Base-by-base conservation (phyloP, 768 basidiomycete genomes). In the Cystofilobasidium bisporidii region DNA sequence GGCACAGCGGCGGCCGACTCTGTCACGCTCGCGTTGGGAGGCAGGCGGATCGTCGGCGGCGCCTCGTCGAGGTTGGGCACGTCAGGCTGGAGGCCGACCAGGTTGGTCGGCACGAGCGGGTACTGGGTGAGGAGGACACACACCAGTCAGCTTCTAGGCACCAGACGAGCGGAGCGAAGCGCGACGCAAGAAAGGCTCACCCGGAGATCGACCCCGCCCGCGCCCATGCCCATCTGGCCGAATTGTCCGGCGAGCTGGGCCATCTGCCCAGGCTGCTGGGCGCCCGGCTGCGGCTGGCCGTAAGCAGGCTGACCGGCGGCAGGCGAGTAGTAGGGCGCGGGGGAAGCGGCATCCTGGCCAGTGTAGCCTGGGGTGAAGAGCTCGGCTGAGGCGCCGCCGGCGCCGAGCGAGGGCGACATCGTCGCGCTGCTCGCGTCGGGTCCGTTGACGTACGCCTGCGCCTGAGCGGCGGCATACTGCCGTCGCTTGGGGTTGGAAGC, bases 401-500 rank as follows among this genome's bases (percentile, higher is more conserved):
- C 63, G 18, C 59, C 65, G n/a, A 55, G 61, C 26, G 61, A 30
- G 36, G 61, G 56, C 28, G 66, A 60, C n/a, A 61, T 47, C 26
- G 43, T 45, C n/a, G 64, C 47, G 28, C 61, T 67, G 63, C 59
- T 70, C 12, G 60, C 59, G 28, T 65, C 74, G 45, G 56, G 75
- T 41, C 85, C 83, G 43, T 74, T 72, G 71, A 90, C 90, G 76
- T 92, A 92, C 3, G 83, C 90, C 74, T 91, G 89, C 1, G 91
- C 91, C 78, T 96, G 92, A 15, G 89, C 92, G 4, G 89, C 85
- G 59, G 93, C 93, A 76, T 97, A 97, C 77, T 94, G 91, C 55
- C 93, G 86, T 53, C 77, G 56, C 72, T 90, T 87, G 78, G 89
- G 87, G 63, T 80, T 64, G 71, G 82, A 66, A 15, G 73, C 66